These are phyloP conservation scores for Rutstroemia sp. DNA, from an alignment of 2,329 filamentous ascomycete species.

Conservation along the genomic window DNA sequence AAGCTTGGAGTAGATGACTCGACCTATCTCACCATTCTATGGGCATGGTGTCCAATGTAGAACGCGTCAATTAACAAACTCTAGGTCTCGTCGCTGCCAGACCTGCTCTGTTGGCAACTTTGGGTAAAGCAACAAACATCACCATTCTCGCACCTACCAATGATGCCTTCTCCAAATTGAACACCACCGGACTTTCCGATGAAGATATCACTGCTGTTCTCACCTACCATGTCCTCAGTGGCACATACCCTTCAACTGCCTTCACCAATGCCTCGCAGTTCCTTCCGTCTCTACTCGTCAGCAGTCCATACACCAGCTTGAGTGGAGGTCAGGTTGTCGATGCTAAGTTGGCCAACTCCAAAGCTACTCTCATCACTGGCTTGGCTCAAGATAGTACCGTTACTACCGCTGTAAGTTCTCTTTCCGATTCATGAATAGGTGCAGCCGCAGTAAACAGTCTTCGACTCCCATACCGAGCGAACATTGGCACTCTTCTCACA, in stretches of 20 bases:
- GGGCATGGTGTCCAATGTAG: too few relatives aligned
- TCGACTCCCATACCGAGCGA: background rate
- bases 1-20: too few relatives aligned
- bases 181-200: conserved; percentile 8
- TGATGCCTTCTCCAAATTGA: conserved; percentile 12
- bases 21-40: too few relatives aligned
- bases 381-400: conserved; percentile 12
- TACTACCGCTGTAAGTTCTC: conserved; percentile 12
- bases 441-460: too few relatives aligned
- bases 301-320: conserved; percentile 17
- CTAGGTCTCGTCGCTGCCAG: background rate
- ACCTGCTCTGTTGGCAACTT: background rate
- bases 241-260: conserved; percentile 12
- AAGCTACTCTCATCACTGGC: background rate
- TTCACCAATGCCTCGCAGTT: conserved; percentile 16
- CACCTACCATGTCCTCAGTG: conserved; percentile 18
- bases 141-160: conserved; percentile 10
- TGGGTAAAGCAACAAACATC: conserved; percentile 3
- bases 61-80: background rate
- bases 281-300: conserved; percentile 11
- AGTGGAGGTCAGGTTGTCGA: conserved; percentile 19
- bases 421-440: background rate
- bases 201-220: conserved; percentile 13
- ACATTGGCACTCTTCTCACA: background rate
- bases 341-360: conserved; percentile 3